These are phyloP conservation scores for Aspergillus puulaauensis DNA, from an alignment of 2,329 filamentous ascomycete species.

Conservation along the genomic window DNA sequence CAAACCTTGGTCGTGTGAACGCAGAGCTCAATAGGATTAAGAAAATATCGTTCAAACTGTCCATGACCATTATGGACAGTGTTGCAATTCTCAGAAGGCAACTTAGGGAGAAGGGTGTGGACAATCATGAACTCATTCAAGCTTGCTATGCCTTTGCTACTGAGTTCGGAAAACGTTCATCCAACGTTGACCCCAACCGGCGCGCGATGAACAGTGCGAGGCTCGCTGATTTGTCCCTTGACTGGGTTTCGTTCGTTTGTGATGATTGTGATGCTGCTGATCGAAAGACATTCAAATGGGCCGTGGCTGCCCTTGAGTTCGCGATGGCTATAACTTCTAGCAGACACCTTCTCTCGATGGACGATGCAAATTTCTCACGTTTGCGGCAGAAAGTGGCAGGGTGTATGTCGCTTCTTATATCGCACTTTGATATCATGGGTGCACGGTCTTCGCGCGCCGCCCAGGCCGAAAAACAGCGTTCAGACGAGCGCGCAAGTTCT, in stretches of 20 bases:
- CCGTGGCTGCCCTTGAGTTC: constrained; percentile 91
- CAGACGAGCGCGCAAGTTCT: constrained; percentile 77
- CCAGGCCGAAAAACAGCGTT: constrained; percentile 85
- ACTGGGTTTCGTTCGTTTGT: constrained; percentile 98
- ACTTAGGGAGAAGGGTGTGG: constrained; percentile 65
- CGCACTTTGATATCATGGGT: constrained; percentile 98
- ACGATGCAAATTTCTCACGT: constrained; percentile 80
- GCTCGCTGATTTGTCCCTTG: constrained; percentile 85
- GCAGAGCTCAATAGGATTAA: constrained; percentile 89
- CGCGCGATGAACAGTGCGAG: constrained; percentile 97
- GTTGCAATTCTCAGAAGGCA: constrained; percentile 90
- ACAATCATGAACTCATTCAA: constrained; percentile 94
- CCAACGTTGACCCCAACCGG: constrained; percentile 91
- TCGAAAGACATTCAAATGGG: constrained; percentile 95
- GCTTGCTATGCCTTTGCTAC: constrained; percentile 99
- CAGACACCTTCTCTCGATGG: constrained; percentile 86
- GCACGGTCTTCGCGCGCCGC: constrained; percentile 90
- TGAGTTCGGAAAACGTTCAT: constrained; percentile 92
- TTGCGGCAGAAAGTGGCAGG: constrained; percentile 87
- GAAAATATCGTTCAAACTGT: constrained; percentile 92
- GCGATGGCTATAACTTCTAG: constrained; percentile 96
- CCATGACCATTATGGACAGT: constrained; percentile 98
- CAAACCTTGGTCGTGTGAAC: constrained; percentile 91
- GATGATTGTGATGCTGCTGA: constrained; percentile 95
- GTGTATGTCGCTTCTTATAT: constrained; percentile 96